phyloP scores from a whole-genome alignment of 2,329 filamentous ascomycete species.

The Massarina eburnea region DNA sequence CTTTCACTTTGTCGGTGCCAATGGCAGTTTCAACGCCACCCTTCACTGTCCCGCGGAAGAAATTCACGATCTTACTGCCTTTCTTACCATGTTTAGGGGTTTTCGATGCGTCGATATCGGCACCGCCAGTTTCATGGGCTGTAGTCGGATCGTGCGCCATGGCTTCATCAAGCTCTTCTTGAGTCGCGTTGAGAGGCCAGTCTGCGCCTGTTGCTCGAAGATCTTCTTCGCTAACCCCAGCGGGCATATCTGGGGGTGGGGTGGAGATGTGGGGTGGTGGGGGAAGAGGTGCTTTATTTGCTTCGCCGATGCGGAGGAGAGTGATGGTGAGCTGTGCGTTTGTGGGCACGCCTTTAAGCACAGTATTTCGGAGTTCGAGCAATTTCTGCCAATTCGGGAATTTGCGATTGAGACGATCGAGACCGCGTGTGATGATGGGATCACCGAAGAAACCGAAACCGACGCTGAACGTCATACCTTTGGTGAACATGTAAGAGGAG shows the following conservation, averaged over 20 bases:
- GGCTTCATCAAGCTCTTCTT: constrained; percentile 67
- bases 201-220: constrained; percentile 56
- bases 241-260: constrained; percentile 53
- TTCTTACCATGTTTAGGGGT: constrained; percentile 50
- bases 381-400: constrained; percentile 75
- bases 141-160: constrained; percentile 50
- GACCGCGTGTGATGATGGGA: constrained; percentile 64
- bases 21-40: constrained; percentile 72
- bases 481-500: constrained; percentile 57
- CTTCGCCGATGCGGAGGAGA: constrained; percentile 77
- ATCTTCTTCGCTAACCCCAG: constrained; percentile 53
- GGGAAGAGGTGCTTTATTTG: constrained; percentile 76
- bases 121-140: constrained; percentile 53
- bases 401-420: constrained; percentile 61
- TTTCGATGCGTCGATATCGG: constrained; percentile 55
- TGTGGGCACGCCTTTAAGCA: constrained; percentile 80
- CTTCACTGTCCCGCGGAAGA: constrained; percentile 71
- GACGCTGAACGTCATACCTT: constrained; percentile 65
- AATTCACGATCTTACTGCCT: constrained; percentile 57
- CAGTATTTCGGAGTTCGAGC: constrained; percentile 71
- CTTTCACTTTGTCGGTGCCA: constrained; percentile 70
- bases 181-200: constrained; percentile 61
- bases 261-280: constrained; percentile 52
- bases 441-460: constrained; percentile 81
- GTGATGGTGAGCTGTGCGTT: constrained; percentile 84